These are phyloP conservation scores for Cladophialophora immunda DNA, from an alignment of 2,329 filamentous ascomycete species.

Conservation along the genomic window DNA sequence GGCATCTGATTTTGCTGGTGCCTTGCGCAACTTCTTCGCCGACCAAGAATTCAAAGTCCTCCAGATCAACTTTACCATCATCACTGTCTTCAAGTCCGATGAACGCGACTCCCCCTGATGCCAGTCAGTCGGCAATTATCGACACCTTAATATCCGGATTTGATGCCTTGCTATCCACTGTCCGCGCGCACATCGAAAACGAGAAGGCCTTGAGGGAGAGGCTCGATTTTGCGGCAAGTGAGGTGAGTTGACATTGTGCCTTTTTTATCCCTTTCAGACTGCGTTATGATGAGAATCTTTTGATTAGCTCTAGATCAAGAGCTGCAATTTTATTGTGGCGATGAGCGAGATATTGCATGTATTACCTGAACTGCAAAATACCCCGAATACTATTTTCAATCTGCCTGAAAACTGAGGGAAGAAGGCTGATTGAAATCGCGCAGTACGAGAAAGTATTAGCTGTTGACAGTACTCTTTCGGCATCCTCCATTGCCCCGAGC, in stretches of 20 bases:
- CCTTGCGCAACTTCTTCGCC: background rate
- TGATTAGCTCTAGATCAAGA: conserved; percentile 87
- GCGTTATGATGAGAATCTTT: conserved; percentile 51
- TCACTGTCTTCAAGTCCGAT: conserved; percentile 24
- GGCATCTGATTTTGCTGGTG: background rate
- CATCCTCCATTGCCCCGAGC: conserved; percentile 25
- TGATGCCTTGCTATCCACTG: conserved; percentile 25
- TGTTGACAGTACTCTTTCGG: conserved; percentile 31
- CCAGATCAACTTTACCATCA: background rate
- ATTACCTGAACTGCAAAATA: conserved; percentile 57
- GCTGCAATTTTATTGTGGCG: conserved; percentile 61
- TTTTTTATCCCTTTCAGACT: background rate
- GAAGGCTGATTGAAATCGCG: conserved; percentile 42
- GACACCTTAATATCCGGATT: conserved; percentile 30
- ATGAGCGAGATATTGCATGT: conserved; percentile 69
- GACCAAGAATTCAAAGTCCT: background rate
- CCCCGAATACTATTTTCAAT: conserved; percentile 42
- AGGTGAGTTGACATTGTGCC: conserved; percentile 26
- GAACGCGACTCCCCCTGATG: conserved; percentile 26
- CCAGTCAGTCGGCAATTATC: conserved; percentile 21
- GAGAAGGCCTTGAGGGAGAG: conserved; percentile 31
- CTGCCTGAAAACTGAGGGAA: conserved; percentile 28
- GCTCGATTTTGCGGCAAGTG: conserved; percentile 35
- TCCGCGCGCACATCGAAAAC: conserved; percentile 23
- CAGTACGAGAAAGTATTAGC: conserved; percentile 49